Evolutionary conservation across 1,284 basidiomycete species (phyloP).

Genomic region (Ustilago sp.): DNA sequence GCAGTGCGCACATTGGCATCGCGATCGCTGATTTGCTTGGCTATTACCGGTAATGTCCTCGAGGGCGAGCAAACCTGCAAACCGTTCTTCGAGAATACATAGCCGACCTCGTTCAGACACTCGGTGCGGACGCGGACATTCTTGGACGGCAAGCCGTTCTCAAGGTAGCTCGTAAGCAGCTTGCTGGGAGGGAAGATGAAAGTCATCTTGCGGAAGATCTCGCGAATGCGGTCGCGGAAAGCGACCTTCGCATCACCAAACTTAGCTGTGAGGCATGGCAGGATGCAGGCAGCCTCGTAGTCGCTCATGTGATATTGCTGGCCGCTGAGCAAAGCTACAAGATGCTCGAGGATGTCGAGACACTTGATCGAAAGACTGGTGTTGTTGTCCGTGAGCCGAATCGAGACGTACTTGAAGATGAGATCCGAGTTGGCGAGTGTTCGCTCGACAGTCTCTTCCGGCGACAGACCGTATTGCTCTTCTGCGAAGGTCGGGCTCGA

Average conservation of each 20-base stretch:
- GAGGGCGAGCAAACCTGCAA: constrained; percentile 78
- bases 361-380: constrained; percentile 90
- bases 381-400: constrained; percentile 91
- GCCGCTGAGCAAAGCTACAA: constrained; percentile 79
- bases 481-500: constrained; percentile 73
- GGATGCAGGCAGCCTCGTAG: constrained; percentile 85
- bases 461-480: constrained; percentile 75
- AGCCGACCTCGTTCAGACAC: constrained; percentile 82
- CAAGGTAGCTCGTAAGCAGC: constrained; percentile 76
- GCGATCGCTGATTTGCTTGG: constrained; percentile 85
- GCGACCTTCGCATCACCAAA: constrained; percentile 73
- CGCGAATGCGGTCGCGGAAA: constrained; percentile 71
- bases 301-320: constrained; percentile 86
- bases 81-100: constrained; percentile 83
- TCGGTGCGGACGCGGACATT: constrained; percentile 90
- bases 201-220: constrained; percentile 70
- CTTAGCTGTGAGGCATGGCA: constrained; percentile 91
- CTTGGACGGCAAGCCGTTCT: constrained; percentile 81
- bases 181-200: constrained; percentile 83
- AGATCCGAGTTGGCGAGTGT: constrained; percentile 91
- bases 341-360: constrained; percentile 85
- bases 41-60: constrained; percentile 83
- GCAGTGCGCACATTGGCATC: constrained; percentile 87
- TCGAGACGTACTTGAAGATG: constrained; percentile 90
- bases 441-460: constrained; percentile 76